A percentile compares a stretch with the other conserved stretches of the same genome.
phyloP scores from a whole-genome alignment of 139 green algal species.

The Pycnococcus provasolii region DNA sequence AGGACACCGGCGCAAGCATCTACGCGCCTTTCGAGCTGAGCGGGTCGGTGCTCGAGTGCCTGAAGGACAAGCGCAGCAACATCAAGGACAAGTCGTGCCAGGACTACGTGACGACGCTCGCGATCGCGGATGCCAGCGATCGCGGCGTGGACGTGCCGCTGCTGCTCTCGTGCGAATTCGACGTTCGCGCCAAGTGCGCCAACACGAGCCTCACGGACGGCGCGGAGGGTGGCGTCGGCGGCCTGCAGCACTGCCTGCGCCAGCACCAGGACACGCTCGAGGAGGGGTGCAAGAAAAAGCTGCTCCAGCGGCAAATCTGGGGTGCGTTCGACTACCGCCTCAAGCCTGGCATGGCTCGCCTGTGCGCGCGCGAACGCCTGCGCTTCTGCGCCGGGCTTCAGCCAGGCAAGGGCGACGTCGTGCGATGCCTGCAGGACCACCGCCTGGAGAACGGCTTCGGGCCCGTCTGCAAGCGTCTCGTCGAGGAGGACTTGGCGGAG shows the following conservation, averaged over 20 bases:
- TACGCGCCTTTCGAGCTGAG: neutral
- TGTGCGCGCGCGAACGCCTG: neutral
- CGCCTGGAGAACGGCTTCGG: slow-evolving; percentile 13
- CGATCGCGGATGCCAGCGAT: neutral
- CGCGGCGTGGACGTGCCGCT: neutral
- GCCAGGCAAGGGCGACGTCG: neutral
- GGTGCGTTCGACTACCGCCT: neutral
- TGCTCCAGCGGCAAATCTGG: neutral
- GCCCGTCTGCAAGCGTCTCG: neutral
- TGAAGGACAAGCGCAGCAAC: neutral
- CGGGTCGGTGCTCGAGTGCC: slow-evolving; percentile 1
- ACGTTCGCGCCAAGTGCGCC: neutral
- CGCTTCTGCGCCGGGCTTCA: neutral
- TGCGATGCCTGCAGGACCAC: neutral
- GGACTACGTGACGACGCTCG: neutral
- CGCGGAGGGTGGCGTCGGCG: neutral
- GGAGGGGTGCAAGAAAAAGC: neutral
- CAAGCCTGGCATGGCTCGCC: neutral
- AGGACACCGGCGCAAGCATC: neutral
- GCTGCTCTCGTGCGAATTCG: neutral
- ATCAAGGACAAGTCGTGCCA: slow-evolving; percentile 6
- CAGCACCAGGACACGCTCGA: neutral
- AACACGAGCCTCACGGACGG: neutral
- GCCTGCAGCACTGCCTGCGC: neutral
- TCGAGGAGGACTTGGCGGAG: slow-evolving; percentile 22